These are phyloP conservation scores for Chlamydomonas schloesseri DNA, from an alignment of 139 green algal genomes.

Conservation along the genomic window DNA sequence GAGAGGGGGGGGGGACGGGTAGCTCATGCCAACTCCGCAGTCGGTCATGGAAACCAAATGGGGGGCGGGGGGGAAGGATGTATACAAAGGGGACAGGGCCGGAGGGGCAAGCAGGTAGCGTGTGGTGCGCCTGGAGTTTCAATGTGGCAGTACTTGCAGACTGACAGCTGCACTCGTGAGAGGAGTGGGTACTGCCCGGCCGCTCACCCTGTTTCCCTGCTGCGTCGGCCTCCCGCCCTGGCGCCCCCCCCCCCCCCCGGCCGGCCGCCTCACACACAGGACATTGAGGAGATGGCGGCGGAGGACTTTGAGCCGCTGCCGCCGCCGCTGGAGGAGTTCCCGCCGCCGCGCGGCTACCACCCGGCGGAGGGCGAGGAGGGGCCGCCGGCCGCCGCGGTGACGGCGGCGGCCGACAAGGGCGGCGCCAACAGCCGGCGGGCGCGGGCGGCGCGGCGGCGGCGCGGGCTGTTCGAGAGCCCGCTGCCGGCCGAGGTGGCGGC, in stretches of 20 bases:
- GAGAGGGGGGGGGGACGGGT: too few species aligned
- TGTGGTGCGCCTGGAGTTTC: too few species aligned
- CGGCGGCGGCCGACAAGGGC: not conserved
- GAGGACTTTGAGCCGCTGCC: slow-evolving; percentile 13
- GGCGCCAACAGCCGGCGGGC: not conserved
- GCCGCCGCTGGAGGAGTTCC: not conserved
- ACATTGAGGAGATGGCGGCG: slow-evolving; percentile 5
- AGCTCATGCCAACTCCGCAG: too few species aligned
- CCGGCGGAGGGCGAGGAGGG: not conserved
- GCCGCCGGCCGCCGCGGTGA: not conserved
- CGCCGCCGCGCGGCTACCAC: slow-evolving; percentile 13
- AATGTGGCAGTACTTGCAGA: too few species aligned
- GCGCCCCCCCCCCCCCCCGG: not conserved
- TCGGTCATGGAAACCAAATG: too few species aligned
- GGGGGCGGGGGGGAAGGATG: too few species aligned
- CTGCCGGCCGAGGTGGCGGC: not conserved
- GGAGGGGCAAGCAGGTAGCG: too few species aligned
- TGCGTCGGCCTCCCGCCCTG: too few species aligned
- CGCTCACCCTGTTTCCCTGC: too few species aligned
- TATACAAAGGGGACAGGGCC: too few species aligned
- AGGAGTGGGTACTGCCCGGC: too few species aligned
- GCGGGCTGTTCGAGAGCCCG: not conserved
- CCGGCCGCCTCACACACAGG: not conserved
- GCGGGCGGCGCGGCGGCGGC: not conserved
- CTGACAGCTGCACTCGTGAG: too few species aligned